Evolutionary conservation across 2,329 filamentous ascomycete species (phyloP).

Genomic region (Trichoderma sp.): DNA sequence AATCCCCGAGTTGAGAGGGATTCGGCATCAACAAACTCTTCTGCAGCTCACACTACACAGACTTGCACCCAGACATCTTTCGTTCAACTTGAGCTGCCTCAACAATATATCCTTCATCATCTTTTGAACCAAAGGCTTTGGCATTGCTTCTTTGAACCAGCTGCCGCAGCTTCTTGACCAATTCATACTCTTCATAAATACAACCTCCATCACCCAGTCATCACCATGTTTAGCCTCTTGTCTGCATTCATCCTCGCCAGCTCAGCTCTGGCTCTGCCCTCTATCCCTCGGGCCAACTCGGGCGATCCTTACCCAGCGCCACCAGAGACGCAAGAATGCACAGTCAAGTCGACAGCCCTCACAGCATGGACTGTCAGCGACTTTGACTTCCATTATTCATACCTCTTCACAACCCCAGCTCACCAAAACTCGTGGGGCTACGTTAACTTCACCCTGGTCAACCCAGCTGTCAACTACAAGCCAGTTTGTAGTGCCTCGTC

Average conservation of each 20-base stretch:
- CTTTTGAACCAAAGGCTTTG: not conserved
- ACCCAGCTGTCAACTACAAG: slow-evolving; percentile 40
- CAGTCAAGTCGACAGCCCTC: slow-evolving; percentile 23
- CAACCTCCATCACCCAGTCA: not conserved
- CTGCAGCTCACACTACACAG: not conserved
- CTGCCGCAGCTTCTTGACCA: no score
- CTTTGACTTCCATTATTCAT: slow-evolving; percentile 49
- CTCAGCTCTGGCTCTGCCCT: slow-evolving; percentile 27
- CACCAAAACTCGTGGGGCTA: slow-evolving; percentile 49
- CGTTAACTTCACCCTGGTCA: slow-evolving; percentile 48
- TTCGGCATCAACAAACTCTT: not conserved
- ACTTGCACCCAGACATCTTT: not conserved
- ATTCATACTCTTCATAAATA: not conserved
- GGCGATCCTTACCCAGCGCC: not conserved
- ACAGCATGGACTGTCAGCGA: slow-evolving; percentile 39
- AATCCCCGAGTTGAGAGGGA: not conserved
- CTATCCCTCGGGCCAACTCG: not conserved
- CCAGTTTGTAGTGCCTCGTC: slow-evolving; percentile 41
- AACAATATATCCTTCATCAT: not conserved
- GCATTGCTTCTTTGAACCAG: no score
- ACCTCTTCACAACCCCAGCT: slow-evolving; percentile 48
- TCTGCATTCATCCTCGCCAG: slow-evolving; percentile 26
- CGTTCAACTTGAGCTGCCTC: not conserved
- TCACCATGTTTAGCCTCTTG: slow-evolving; percentile 24
- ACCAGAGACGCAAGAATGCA: slow-evolving; percentile 21